phyloP scores from a whole-genome alignment of 163 green algal genomes.

The Chlorella variabilis region DNA sequence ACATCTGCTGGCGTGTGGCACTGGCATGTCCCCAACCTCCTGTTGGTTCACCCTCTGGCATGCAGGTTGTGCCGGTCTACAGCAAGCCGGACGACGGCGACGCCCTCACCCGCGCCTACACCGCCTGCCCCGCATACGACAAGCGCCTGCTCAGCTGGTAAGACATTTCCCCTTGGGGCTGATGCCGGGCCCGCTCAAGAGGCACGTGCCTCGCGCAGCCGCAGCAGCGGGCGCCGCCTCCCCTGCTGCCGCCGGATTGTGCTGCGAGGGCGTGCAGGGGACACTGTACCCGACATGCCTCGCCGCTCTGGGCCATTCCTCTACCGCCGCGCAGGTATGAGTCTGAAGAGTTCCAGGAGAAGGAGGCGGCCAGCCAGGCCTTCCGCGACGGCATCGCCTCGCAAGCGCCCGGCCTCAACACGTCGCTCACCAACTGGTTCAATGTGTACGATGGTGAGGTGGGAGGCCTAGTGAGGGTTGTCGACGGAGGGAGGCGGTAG shows the following conservation, averaged over 20 bases:
- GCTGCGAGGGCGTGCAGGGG: neutral
- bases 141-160: conserved; percentile 12
- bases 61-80: conserved; percentile 64
- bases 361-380: conserved; percentile 18
- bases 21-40: too few relatives aligned
- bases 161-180: neutral
- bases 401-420: conserved; percentile 23
- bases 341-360: conserved; percentile 48
- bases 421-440: conserved; percentile 49
- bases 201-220: too few relatives aligned
- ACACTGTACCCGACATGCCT: neutral
- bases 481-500: too few relatives aligned
- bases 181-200: too few relatives aligned
- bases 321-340: conserved; percentile 17
- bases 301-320: neutral
- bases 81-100: conserved; percentile 46
- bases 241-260: too few relatives aligned
- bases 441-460: conserved; percentile 27
- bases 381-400: conserved; percentile 24
- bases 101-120: conserved; percentile 63
- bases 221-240: too few relatives aligned
- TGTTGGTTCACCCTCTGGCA: too few relatives aligned
- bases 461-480: too few relatives aligned
- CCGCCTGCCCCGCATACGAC: conserved; percentile 31
- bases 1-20: too few relatives aligned